Evolutionary conservation across 2,329 filamentous ascomycete genomes (phyloP).

Genomic region (Colletotrichum agaves): DNA sequence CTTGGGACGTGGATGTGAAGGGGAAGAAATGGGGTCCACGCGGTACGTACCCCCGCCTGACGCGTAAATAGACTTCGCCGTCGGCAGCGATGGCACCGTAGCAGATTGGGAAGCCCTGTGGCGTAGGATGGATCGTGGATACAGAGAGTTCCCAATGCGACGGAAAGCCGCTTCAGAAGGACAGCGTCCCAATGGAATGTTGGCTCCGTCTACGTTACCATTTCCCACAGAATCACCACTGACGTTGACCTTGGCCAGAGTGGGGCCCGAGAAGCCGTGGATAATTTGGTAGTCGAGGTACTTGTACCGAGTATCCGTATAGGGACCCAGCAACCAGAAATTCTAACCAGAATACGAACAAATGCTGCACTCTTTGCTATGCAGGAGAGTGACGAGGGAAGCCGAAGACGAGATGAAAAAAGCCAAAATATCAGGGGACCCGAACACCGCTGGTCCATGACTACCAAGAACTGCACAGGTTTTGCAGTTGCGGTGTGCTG

Average conservation of each 20-base stretch:
- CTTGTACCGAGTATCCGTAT: no score
- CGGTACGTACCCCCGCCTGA: background rate
- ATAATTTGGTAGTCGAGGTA: background rate
- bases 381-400: no score
- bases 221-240: background rate
- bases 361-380: no score
- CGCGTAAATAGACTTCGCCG: constrained; percentile 1
- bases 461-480: constrained; percentile 27
- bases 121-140: constrained; percentile 19
- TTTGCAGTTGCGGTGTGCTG: constrained; percentile 33
- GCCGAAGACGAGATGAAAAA: constrained; percentile 30
- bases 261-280: constrained; percentile 7
- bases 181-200: background rate
- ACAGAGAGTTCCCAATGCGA: constrained; percentile 5
- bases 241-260: background rate
- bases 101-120: constrained; percentile 1
- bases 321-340: no score
- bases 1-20: no score
- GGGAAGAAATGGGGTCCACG: background rate
- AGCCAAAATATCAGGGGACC: background rate
- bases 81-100: constrained; percentile 1
- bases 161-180: background rate
- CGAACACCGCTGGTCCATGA: constrained; percentile 22
- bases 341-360: no score
- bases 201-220: background rate